Evolutionary conservation across 169 alveolate genomes (phyloP).

Genomic region (Eimeria necatrix): DNA sequence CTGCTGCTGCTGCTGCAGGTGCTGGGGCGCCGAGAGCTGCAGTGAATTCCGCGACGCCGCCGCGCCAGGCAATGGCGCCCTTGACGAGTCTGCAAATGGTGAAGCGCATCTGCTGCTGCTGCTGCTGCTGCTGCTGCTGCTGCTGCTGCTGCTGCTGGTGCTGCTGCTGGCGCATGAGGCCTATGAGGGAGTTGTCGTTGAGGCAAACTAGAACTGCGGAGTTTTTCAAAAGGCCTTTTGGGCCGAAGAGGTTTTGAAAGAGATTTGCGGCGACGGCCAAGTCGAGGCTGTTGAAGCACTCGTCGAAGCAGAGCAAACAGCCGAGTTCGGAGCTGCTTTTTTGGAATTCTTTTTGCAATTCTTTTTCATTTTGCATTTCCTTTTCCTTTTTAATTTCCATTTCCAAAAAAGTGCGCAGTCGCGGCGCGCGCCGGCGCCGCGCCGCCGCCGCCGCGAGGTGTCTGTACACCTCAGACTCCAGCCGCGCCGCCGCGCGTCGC

Average conservation of each 20-base stretch:
- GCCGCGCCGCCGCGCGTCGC: not conserved
- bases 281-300: constrained; percentile 65
- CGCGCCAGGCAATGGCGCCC: constrained; percentile 52
- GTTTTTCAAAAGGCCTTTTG: constrained; percentile 38
- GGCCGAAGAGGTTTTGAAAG: constrained; percentile 64
- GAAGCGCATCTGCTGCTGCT: constrained; percentile 8
- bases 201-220: constrained; percentile 54
- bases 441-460: constrained; percentile 15
- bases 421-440: not conserved
- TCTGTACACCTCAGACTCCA: not conserved
- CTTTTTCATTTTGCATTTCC: not conserved
- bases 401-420: too few relatives aligned
- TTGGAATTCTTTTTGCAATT: not conserved
- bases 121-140: constrained; percentile 1
- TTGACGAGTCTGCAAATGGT: constrained; percentile 36
- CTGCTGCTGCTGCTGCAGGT: not conserved
- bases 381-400: not conserved
- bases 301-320: constrained; percentile 66
- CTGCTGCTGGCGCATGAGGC: constrained; percentile 38
- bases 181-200: constrained; percentile 70
- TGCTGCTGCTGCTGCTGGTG: constrained; percentile 43
- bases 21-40: not conserved
- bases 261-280: constrained; percentile 43
- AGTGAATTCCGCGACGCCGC: not conserved
- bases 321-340: not conserved